phyloP scores from a whole-genome alignment of 2,329 filamentous ascomycete genomes.

The Hirsutella rhossiliensis region DNA sequence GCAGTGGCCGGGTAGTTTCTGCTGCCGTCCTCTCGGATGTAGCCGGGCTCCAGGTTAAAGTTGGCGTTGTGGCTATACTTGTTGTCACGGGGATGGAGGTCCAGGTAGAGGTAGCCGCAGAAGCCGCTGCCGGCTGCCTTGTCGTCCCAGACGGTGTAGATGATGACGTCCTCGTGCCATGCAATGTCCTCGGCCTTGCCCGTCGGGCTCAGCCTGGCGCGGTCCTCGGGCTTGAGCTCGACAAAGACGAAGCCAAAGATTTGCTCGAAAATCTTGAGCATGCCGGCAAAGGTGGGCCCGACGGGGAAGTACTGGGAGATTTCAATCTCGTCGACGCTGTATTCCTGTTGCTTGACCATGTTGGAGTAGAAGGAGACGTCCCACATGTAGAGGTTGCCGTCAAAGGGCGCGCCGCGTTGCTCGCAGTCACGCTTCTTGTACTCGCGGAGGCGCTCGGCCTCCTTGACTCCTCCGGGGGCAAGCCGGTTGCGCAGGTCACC shows the following conservation, averaged over 20 bases:
- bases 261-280: slow-evolving; percentile 76
- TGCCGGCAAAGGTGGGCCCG: slow-evolving; percentile 58
- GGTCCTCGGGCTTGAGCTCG: slow-evolving; percentile 55
- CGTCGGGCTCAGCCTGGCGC: slow-evolving; percentile 50
- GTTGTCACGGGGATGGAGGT: slow-evolving; percentile 66
- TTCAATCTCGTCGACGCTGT: slow-evolving; percentile 64
- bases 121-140: slow-evolving; percentile 58
- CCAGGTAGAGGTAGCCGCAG: slow-evolving; percentile 72
- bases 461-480: slow-evolving; percentile 55
- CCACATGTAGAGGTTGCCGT: slow-evolving; percentile 71
- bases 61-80: slow-evolving; percentile 82
- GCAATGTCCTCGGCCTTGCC: slow-evolving; percentile 59
- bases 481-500: slow-evolving; percentile 56
- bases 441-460: slow-evolving; percentile 56
- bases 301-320: slow-evolving; percentile 81
- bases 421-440: slow-evolving; percentile 62
- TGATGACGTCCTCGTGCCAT: slow-evolving; percentile 74
- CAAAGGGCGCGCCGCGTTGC: slow-evolving; percentile 43
- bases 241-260: slow-evolving; percentile 72
- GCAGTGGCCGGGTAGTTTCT: slow-evolving; percentile 67
- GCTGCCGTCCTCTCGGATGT: slow-evolving; percentile 52
- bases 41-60: slow-evolving; percentile 69
- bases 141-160: slow-evolving; percentile 77
- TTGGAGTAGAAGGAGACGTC: slow-evolving; percentile 72
- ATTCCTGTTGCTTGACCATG: slow-evolving; percentile 70